A percentile compares a stretch with the other conserved stretches of the same genome.
phyloP scores from a whole-genome alignment of 768 basidiomycete genomes.

The Psilocybe cyanescens region DNA sequence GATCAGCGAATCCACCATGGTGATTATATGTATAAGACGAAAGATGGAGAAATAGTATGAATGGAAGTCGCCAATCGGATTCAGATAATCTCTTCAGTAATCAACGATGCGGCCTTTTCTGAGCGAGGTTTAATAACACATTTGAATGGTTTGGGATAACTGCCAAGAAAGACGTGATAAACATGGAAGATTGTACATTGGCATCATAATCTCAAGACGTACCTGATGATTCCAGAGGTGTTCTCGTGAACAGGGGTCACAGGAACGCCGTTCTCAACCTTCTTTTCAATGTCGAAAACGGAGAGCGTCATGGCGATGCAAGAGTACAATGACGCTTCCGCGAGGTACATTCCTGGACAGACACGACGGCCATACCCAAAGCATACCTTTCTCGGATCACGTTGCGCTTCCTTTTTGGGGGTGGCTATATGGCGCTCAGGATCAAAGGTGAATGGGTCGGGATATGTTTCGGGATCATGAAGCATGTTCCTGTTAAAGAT shows the following conservation, averaged over 20 bases:
- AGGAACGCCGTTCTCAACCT: constrained; percentile 46
- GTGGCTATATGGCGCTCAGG: constrained; percentile 47
- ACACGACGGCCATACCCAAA: constrained; percentile 54
- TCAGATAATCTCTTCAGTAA: constrained; percentile 24
- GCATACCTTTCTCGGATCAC: constrained; percentile 42
- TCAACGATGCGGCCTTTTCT: constrained; percentile 25
- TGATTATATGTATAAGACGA: not conserved
- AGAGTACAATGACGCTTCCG: constrained; percentile 53
- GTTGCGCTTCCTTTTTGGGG: constrained; percentile 32
- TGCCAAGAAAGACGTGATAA: constrained; percentile 5
- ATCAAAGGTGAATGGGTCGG: constrained; percentile 52
- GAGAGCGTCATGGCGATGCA: constrained; percentile 48
- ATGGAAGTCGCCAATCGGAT: not conserved
- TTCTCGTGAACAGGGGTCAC: constrained; percentile 49
- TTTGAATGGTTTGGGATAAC: constrained; percentile 34
- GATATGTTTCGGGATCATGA: constrained; percentile 51
- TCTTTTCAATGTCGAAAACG: constrained; percentile 50
- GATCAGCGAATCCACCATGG: not conserved
- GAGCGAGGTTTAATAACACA: constrained; percentile 33
- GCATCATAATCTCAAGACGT: constrained; percentile 11
- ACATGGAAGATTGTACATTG: not conserved
- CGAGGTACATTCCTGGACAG: constrained; percentile 54
- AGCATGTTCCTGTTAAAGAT: constrained; percentile 50
- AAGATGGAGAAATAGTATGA: not conserved
- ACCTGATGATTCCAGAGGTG: constrained; percentile 50